Percentiles rank a stretch among this genome's conserved stretches.
Conservation (phyloP, 2,329 filamentous ascomycete genomes). For the Paraphoma sp. region DNA sequence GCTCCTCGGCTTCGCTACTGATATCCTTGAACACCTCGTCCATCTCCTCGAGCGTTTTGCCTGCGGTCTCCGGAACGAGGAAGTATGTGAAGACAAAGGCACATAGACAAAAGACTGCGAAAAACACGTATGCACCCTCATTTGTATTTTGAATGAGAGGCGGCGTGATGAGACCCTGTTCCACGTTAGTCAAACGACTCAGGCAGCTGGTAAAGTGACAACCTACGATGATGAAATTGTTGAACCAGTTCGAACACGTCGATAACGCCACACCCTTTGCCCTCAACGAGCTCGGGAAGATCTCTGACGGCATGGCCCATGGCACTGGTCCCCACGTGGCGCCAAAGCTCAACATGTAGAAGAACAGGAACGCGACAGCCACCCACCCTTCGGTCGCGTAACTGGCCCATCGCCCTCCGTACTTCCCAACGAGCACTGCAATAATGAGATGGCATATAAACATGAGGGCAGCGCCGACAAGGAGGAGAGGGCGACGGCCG, state of each 20-base stretch:
- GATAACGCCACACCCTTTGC: constrained; percentile 70
- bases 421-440: constrained; percentile 62
- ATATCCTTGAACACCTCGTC: constrained; percentile 47
- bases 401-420: constrained; percentile 57
- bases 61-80: constrained; percentile 45
- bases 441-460: constrained; percentile 61
- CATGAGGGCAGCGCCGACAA: constrained; percentile 55
- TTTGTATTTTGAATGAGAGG: constrained; percentile 66
- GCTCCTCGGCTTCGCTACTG: constrained; percentile 43
- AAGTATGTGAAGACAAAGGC: constrained; percentile 45
- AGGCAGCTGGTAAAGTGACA: background rate
- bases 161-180: constrained; percentile 67
- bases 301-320: constrained; percentile 61
- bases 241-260: constrained; percentile 69
- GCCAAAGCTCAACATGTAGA: constrained; percentile 70
- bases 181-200: background rate
- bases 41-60: constrained; percentile 46
- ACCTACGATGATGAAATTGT: constrained; percentile 65
- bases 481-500: constrained; percentile 49
- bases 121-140: constrained; percentile 52
- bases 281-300: constrained; percentile 67
- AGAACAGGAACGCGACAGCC: constrained; percentile 64
- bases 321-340: constrained; percentile 63
- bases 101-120: constrained; percentile 45
- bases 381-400: constrained; percentile 62